Percentiles rank a stretch among this genome's conserved stretches.
phyloP scores from a whole-genome alignment of 768 basidiomycete genomes.

The Chalciporus sphaerocephalus region DNA sequence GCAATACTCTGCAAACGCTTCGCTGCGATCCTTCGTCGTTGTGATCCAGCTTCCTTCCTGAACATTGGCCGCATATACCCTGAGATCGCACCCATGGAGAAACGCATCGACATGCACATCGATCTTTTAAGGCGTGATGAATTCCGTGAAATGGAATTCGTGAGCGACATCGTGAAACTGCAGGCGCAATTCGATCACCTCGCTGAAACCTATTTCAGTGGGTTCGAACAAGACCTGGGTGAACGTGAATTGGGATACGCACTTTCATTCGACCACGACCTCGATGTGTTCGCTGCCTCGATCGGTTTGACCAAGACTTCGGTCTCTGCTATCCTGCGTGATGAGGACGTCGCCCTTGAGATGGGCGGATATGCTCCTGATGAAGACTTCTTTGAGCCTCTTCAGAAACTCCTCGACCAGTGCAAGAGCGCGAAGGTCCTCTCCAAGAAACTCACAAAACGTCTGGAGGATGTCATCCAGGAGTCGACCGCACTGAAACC shows the following conservation, averaged over 20 bases:
- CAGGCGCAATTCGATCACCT: constrained; percentile 92
- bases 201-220: constrained; percentile 79
- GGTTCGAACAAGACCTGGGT: constrained; percentile 80
- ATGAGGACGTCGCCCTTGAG: constrained; percentile 74
- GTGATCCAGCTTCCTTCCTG: constrained; percentile 82
- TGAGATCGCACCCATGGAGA: constrained; percentile 87
- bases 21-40: constrained; percentile 73
- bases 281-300: constrained; percentile 91
- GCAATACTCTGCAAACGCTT: constrained; percentile 88
- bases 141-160: constrained; percentile 92
- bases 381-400: constrained; percentile 71
- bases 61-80: constrained; percentile 76
- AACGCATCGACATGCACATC: constrained; percentile 87
- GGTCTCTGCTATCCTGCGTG: constrained; percentile 64
- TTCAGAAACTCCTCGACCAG: constrained; percentile 78
- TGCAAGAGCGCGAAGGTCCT: constrained; percentile 76
- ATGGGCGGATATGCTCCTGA: constrained; percentile 73
- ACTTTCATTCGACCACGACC: constrained; percentile 79
- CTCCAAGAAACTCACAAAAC: constrained; percentile 82
- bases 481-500: constrained; percentile 69
- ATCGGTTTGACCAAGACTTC: constrained; percentile 88
- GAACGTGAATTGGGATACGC: constrained; percentile 87
- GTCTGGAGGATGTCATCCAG: constrained; percentile 74
- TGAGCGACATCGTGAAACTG: constrained; percentile 86
- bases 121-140: constrained; percentile 81